These are phyloP conservation scores for Skeletonema costatum DNA, from an alignment of 108 stramenopile genomes.

Conservation along the genomic window DNA sequence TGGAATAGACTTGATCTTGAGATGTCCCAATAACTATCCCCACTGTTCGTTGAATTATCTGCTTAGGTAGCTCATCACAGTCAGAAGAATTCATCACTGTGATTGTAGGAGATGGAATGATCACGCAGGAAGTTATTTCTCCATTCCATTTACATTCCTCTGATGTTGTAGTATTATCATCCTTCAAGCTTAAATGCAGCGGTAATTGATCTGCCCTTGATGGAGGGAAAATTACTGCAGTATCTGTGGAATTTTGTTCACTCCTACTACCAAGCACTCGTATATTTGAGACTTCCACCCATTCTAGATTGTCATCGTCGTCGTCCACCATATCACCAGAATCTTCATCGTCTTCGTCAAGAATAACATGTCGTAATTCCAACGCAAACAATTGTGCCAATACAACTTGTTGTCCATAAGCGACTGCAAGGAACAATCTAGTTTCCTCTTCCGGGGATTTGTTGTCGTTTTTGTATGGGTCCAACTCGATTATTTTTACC, in stretches of 20 bases:
- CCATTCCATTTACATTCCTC: not conserved
- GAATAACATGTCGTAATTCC: conserved; percentile 18
- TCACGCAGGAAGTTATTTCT: conserved; percentile 37
- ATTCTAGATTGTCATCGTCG: conserved; percentile 18
- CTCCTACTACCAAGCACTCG: not conserved
- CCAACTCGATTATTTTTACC: conserved; percentile 32
- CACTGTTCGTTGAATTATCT: conserved; percentile 10
- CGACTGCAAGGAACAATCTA: conserved; percentile 37
- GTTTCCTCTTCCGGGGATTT: conserved; percentile 2
- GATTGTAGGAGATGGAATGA: conserved; percentile 35
- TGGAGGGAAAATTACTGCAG: conserved; percentile 34
- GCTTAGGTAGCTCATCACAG: not conserved
- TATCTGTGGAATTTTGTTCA: not conserved
- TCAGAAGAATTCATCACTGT: not conserved
- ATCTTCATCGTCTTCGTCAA: conserved; percentile 5
- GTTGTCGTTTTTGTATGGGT: conserved; percentile 9
- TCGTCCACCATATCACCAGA: not conserved
- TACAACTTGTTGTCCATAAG: conserved; percentile 16
- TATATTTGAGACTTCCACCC: conserved; percentile 39
- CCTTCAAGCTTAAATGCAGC: not conserved
- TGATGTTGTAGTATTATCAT: not conserved
- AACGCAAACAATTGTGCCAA: conserved; percentile 41
- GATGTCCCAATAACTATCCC: conserved; percentile 34
- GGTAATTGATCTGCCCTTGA: conserved; percentile 12
- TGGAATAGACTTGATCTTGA: conserved; percentile 30